Evolutionary conservation across 2,329 filamentous ascomycete species (phyloP), one percentile per base, ranked within the genome.

Genomic region (Pyrenochaeta sp.): DNA sequence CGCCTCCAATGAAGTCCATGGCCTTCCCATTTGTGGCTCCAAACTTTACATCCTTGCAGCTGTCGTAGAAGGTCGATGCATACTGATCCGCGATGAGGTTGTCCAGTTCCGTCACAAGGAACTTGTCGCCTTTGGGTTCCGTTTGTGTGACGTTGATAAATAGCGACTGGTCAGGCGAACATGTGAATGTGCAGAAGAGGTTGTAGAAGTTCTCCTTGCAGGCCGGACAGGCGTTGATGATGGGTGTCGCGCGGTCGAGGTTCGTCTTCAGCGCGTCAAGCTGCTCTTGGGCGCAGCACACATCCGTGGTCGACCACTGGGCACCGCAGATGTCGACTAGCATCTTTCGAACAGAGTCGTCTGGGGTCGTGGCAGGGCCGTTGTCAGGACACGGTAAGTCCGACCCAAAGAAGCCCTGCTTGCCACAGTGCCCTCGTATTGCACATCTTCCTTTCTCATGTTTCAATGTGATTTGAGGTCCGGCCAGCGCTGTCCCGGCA

Each of bases 161-260:
- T 0, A 96, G 81, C 0, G 92, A 97, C 75, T 99, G 95, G 69
- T 99, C 90, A 5, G 96, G 94, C 4, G 95, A 99, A 80, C 96
- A 99, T 2, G 93, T 98, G 72, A 99, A 98, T 4, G 92, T 96
- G 79, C 95, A 99, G 77, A 99, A 99, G 39, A 96, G 83, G 79
- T 99, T 96, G 82, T 91, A 98, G 81, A 99, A 99, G 81, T 99
- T 99, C 68, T 93, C 90, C 77, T 95, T 96, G 84, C 95, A 99
- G 29, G 96, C 95, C 1, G 95, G 95, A 74, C 95, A 99, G 9
- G 92, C 92, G 21, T 92, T 88, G 73, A 99, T 92, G 71, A 99
- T 90, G 54, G 89, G 87, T 66, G 93, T 92, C 1, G 92, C 94
- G 18, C 91, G 91, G 63, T 91, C 89, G 52, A 99, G 84, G 69